Conservation (phyloP, 495 filamentous ascomycete genomes). For the Tuber umbilicatum region DNA sequence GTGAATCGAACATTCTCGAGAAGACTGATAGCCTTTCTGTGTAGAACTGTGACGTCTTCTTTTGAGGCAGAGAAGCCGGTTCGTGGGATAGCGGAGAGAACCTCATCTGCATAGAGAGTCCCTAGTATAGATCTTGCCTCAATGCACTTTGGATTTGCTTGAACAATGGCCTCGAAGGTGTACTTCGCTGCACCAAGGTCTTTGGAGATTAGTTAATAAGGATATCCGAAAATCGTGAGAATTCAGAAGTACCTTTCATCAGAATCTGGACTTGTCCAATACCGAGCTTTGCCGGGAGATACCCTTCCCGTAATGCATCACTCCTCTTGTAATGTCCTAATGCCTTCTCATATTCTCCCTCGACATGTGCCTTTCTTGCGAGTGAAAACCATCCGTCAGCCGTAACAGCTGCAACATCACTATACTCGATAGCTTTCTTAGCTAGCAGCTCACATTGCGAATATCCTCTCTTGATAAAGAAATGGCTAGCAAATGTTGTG, state of each 20-base stretch:
- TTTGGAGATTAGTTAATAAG: constrained; percentile 12
- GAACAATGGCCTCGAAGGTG: constrained; percentile 84
- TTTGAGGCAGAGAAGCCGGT: constrained; percentile 63
- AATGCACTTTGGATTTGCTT: constrained; percentile 55
- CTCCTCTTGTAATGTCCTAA: constrained; percentile 77
- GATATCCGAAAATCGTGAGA: not conserved
- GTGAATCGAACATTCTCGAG: constrained; percentile 76
- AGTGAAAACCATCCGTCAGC: constrained; percentile 96
- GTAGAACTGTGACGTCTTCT: constrained; percentile 77
- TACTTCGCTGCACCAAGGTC: constrained; percentile 90
- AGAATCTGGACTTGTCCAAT: constrained; percentile 78
- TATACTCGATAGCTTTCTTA: constrained; percentile 87
- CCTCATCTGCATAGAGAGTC: constrained; percentile 85
- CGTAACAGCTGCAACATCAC: constrained; percentile 88
- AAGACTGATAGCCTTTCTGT: constrained; percentile 72
- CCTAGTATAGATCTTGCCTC: constrained; percentile 88
- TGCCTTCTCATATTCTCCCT: constrained; percentile 60
- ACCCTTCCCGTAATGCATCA: constrained; percentile 81
- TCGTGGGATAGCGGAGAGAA: constrained; percentile 54
- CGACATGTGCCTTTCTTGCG: constrained; percentile 78
- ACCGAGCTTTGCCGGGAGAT: constrained; percentile 87
- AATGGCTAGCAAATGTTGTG: constrained; percentile 80
- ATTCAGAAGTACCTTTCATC: constrained; percentile 47
- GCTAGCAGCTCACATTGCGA: constrained; percentile 75
- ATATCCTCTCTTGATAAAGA: constrained; percentile 69